Evolutionary conservation across 129 eudicot species (phyloP), one percentile per base, ranked within the genome.

Genomic region (Solidago caesia): DNA sequence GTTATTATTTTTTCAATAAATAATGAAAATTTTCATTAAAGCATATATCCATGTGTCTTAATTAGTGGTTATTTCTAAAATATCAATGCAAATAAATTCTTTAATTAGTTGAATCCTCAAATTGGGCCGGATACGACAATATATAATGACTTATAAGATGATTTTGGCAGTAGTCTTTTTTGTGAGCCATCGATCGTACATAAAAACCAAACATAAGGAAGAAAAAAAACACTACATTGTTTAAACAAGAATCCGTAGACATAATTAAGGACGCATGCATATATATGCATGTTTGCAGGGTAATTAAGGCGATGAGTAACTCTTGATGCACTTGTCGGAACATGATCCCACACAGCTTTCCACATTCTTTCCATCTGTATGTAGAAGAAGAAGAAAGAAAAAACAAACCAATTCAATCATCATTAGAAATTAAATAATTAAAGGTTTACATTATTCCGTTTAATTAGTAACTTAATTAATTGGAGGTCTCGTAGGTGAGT

Each of bases 331-430:
- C 83, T 77, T 77, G 73, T 75, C 81, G 58, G 94, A 90, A 77
- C 96, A 90, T n/a, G 96, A 90, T 66, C 96, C 96, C 49, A 90
- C 96, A 59, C 96, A 87, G 63, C 66, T 79, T 27, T 85, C 91
- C 77, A 90, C 72, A 29, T 63, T 85, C 58, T 85, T 86, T 51
- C 83, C 96, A 85, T 85, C 96, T 90, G 88, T 21, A 44, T 10
- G n/a, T 62, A 48, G 55, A 16, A 66, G 49, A 41, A 64, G 21
- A n/a, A n/a, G n/a, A n/a, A n/a, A n/a, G n/a, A n/a, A n/a, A n/a
- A n/a, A n/a, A 21, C 21, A 21, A 21, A 21, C 21, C 21, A 21
- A 21, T 21, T 21, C 21, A 21, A 21, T 21, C 0, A 21, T 21
- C 0, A 21, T 21, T 21, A 21, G 21, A 21, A 21, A 21, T 0